Conservation (phyloP, 805 yeast genomes). For the Clavispora fructus region DNA sequence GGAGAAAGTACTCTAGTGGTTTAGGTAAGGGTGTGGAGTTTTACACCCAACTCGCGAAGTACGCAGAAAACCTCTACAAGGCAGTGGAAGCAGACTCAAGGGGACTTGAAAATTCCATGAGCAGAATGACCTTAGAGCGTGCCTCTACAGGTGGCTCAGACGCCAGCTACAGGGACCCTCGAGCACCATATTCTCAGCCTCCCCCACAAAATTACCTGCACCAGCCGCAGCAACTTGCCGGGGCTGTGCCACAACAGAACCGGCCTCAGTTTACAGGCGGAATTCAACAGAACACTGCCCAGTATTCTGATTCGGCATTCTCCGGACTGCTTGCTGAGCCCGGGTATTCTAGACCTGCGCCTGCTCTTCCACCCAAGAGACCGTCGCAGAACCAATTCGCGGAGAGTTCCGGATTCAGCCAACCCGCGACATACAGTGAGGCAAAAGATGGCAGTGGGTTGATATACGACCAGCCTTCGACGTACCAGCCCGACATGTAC, state of each 20-base stretch:
- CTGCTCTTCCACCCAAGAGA: conserved; percentile 18
- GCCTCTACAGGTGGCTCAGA: conserved; percentile 6
- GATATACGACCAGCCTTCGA: conserved; percentile 35
- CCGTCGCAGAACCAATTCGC: conserved; percentile 12
- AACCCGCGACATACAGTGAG: background rate
- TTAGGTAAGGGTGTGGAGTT: conserved; percentile 56
- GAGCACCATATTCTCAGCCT: background rate
- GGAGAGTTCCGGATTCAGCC: background rate
- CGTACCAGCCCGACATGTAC: conserved; percentile 44
- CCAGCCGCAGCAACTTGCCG: background rate
- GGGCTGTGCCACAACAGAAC: background rate
- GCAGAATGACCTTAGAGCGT: conserved; percentile 4
- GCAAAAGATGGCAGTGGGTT: conserved; percentile 6
- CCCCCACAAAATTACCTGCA: background rate
- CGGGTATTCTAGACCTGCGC: conserved; percentile 3
- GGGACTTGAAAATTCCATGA: conserved; percentile 6
- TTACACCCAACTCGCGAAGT: conserved; percentile 47
- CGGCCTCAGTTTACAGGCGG: background rate
- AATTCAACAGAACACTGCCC: background rate
- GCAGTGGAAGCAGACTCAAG: conserved; percentile 13
- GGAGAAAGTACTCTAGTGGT: conserved; percentile 58
- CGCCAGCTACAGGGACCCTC: background rate
- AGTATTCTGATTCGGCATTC: no score
- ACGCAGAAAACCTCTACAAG: conserved; percentile 24
- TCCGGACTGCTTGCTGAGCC: background rate